Evolutionary conservation across 208 protist genomes (phyloP).

Genomic region (Trypanosoma congolense): DNA sequence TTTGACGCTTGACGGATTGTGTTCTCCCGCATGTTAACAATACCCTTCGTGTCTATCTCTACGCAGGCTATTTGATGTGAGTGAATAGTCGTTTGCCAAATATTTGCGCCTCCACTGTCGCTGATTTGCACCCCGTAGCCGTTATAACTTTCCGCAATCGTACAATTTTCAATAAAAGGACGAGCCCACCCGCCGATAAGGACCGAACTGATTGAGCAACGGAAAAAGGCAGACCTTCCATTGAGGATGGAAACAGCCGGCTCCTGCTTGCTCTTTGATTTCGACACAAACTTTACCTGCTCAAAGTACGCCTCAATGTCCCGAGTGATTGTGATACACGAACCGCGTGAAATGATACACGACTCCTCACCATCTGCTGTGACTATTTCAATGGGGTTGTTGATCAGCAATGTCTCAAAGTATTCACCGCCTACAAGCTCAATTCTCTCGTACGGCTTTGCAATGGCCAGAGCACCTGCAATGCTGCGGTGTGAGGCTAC

Average conservation of each 20-base stretch:
- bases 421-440: constrained; percentile 83
- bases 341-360: constrained; percentile 52
- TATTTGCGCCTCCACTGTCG: constrained; percentile 45
- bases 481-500: constrained; percentile 48
- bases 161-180: constrained; percentile 50
- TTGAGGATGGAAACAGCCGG: constrained; percentile 44
- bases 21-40: constrained; percentile 49
- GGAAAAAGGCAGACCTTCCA: constrained; percentile 51
- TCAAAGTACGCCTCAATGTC: constrained; percentile 69
- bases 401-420: constrained; percentile 60
- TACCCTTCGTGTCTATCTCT: constrained; percentile 73
- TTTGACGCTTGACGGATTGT: constrained; percentile 50
- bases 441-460: constrained; percentile 81
- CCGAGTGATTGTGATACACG: constrained; percentile 62
- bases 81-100: constrained; percentile 52
- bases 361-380: constrained; percentile 83
- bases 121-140: constrained; percentile 65
- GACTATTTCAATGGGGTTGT: constrained; percentile 73
- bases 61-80: constrained; percentile 49
- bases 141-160: constrained; percentile 61
- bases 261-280: constrained; percentile 54
- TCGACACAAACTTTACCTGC: constrained; percentile 52
- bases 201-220: constrained; percentile 63
- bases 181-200: constrained; percentile 50
- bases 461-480: constrained; percentile 51